Evolutionary conservation across 2,329 filamentous ascomycete genomes (phyloP).

Genomic region (Karstenula rhodostoma): DNA sequence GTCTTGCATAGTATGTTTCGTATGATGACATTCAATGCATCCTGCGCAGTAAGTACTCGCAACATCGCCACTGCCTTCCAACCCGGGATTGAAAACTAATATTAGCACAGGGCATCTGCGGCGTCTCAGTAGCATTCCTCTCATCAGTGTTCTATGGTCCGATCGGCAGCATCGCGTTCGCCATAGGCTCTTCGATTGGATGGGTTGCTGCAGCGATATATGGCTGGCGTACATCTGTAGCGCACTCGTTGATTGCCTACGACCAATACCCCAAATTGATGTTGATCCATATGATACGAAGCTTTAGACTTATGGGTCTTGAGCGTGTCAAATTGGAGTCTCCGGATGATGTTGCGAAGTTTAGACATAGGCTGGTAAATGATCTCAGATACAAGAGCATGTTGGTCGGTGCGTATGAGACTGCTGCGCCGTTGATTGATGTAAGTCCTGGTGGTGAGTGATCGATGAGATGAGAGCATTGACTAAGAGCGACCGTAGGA

Average conservation of each 20-base stretch:
- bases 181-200: background rate
- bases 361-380: background rate
- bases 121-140: background rate
- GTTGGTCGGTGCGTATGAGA: background rate
- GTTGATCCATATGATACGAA: background rate
- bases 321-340: background rate
- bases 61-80: background rate
- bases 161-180: background rate
- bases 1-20: background rate
- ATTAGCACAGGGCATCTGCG: background rate
- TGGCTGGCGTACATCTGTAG: background rate
- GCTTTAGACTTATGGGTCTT: background rate
- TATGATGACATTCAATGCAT: background rate
- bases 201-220: background rate
- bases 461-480: background rate
- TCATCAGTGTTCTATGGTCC: background rate
- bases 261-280: background rate
- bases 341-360: background rate
- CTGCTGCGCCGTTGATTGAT: background rate
- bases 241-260: background rate
- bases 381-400: background rate
- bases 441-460: background rate
- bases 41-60: background rate
- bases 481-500: background rate
- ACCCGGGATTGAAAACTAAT: no score